Evolutionary conservation across 768 basidiomycete species (phyloP).

Genomic region (Phlebiopsis flavidoalba): DNA sequence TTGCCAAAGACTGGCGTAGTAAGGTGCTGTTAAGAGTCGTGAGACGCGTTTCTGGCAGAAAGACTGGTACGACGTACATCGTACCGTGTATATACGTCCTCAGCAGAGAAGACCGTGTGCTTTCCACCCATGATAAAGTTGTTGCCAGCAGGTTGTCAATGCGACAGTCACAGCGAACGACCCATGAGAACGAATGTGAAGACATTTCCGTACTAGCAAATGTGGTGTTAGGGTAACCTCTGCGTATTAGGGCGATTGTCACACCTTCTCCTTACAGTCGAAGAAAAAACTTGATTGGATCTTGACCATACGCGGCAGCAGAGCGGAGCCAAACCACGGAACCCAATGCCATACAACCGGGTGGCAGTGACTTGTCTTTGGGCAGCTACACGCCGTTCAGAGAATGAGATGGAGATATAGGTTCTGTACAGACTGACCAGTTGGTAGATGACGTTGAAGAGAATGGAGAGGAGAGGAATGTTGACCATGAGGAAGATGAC

Average conservation of each 20-base stretch:
- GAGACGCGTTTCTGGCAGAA: conserved; percentile 8
- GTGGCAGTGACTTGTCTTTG: conserved; percentile 68
- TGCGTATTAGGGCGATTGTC: conserved; percentile 4
- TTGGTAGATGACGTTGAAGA: conserved; percentile 76
- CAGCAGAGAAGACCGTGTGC: conserved; percentile 86
- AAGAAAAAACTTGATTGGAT: conserved; percentile 89
- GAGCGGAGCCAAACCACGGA: conserved; percentile 80
- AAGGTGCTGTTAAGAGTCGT: conserved; percentile 51
- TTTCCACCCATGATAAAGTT: conserved; percentile 95
- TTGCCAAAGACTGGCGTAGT: conserved; percentile 96
- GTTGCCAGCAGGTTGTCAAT: conserved; percentile 85
- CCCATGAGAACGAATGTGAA: conserved; percentile 94
- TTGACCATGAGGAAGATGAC: conserved; percentile 49
- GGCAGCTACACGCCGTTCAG: conserved; percentile 49
- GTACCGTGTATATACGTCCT: conserved; percentile 91
- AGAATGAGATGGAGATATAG: not conserved
- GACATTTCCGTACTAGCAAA: conserved; percentile 82
- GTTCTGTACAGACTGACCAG: conserved; percentile 42
- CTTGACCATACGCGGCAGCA: conserved; percentile 83
- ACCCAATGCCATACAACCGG: conserved; percentile 22
- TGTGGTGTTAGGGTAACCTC: not conserved
- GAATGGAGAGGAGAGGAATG: conserved; percentile 59
- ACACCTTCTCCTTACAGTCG: conserved; percentile 73
- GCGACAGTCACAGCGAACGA: conserved; percentile 86
- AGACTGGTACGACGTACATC: conserved; percentile 5